phyloP scores from a whole-genome alignment of 768 basidiomycete genomes.

The Coprinopsis strossmayeri region DNA sequence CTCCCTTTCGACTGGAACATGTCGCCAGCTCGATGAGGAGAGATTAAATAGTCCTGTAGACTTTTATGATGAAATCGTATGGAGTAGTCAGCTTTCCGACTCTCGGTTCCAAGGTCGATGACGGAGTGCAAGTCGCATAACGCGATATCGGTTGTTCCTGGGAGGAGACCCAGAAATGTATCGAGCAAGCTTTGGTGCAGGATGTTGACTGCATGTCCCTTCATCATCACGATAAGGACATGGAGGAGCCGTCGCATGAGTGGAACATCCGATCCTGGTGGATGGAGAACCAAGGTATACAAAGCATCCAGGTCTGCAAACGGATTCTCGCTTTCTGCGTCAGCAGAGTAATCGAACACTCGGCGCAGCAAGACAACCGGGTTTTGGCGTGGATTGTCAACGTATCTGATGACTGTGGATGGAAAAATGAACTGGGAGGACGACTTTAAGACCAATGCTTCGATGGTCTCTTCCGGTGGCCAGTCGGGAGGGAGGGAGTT shows the following conservation, averaged over 20 bases:
- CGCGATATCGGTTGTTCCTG: not conserved
- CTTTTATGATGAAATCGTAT: slow-evolving; percentile 4
- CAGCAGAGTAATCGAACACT: not conserved
- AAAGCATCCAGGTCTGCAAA: slow-evolving; percentile 3
- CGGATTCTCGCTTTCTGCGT: not conserved
- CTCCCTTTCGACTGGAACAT: not conserved
- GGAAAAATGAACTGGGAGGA: slow-evolving; percentile 8
- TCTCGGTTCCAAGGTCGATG: not conserved
- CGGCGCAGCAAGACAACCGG: not conserved
- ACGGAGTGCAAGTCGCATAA: slow-evolving; percentile 4
- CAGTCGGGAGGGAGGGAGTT: not conserved
- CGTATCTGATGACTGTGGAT: slow-evolving; percentile 4
- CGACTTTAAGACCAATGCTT: not conserved
- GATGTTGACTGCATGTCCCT: not conserved
- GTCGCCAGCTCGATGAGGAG: not conserved
- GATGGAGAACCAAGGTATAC: too few relatives aligned
- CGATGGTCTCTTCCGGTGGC: slow-evolving; percentile 3
- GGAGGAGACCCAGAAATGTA: not conserved
- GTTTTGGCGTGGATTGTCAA: slow-evolving; percentile 4
- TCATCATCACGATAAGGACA: not conserved
- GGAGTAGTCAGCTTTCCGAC: not conserved
- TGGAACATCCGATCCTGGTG: not conserved
- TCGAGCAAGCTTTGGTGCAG: not conserved
- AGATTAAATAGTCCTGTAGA: not conserved
- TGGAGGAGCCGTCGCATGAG: not conserved